Conservation (phyloP, 306 rosid genomes). For the Fragaria vesca region DNA sequence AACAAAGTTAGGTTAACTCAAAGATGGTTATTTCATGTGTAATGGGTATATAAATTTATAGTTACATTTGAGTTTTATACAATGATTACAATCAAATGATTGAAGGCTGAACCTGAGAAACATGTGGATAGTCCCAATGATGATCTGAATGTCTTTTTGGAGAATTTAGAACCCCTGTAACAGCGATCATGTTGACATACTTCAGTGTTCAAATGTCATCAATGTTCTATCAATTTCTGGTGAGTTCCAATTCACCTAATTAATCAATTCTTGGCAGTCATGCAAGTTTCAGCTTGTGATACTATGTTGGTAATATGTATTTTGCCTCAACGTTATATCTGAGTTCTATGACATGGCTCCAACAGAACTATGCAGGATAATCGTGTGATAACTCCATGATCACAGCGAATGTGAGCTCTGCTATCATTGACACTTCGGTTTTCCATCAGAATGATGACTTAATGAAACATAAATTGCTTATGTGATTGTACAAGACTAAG, state of each 20-base stretch:
- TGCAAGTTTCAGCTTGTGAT: not conserved
- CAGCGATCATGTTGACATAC: not conserved
- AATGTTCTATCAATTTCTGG: not conserved
- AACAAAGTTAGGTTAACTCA: not conserved
- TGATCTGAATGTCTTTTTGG: not conserved
- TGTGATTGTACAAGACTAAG: not conserved
- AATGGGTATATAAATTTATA: not conserved
- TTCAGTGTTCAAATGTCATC: not conserved
- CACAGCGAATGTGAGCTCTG: not conserved
- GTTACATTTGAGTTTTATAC: not conserved
- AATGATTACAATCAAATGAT: not conserved
- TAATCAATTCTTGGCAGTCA: not conserved
- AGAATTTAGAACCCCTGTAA: conserved; percentile 5
- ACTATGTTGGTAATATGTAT: not conserved
- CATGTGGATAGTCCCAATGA: not conserved
- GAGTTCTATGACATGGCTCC: not conserved
- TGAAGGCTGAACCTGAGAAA: conserved; percentile 10
- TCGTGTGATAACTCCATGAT: not conserved
- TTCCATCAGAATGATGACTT: not conserved
- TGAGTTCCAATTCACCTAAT: not conserved
- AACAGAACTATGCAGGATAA: not conserved
- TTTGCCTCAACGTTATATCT: not conserved
- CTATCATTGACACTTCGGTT: not conserved
- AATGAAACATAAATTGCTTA: not conserved
- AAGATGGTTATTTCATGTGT: not conserved